Evolutionary conservation across 2,329 filamentous ascomycete genomes (phyloP).

Genomic region (Ophiognomonia clavigignenti-juglandacearum): DNA sequence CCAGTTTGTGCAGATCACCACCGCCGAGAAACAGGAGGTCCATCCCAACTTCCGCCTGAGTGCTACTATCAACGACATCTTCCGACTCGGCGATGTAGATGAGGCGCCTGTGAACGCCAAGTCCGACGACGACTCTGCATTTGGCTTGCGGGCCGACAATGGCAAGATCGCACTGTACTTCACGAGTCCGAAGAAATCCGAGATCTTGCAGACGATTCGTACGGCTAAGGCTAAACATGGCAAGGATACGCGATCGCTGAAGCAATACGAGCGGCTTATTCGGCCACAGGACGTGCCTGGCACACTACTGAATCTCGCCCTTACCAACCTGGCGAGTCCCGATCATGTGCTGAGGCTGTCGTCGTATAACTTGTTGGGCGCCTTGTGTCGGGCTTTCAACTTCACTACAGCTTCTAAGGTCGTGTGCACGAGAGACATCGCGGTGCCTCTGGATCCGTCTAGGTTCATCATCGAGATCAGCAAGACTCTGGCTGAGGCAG

Average conservation of each 20-base stretch:
- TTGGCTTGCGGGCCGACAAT: slow-evolving; percentile 62
- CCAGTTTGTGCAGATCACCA: slow-evolving; percentile 67
- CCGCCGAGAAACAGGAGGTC: slow-evolving; percentile 64
- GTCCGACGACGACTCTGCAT: slow-evolving; percentile 62
- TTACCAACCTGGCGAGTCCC: slow-evolving; percentile 61
- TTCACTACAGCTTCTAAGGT: slow-evolving; percentile 58
- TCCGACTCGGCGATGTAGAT: slow-evolving; percentile 62
- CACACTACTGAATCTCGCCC: slow-evolving; percentile 61
- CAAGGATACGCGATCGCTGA: slow-evolving; percentile 56
- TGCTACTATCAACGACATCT: slow-evolving; percentile 66
- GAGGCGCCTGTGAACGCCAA: slow-evolving; percentile 61
- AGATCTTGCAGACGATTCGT: slow-evolving; percentile 60
- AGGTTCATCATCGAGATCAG: slow-evolving; percentile 63
- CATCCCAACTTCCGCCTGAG: slow-evolving; percentile 56
- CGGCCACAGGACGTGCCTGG: slow-evolving; percentile 67
- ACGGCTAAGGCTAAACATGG: slow-evolving; percentile 59
- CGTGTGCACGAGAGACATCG: slow-evolving; percentile 60
- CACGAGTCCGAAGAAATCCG: slow-evolving; percentile 58
- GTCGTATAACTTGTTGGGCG: slow-evolving; percentile 64
- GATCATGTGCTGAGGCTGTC: slow-evolving; percentile 57
- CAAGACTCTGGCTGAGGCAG: slow-evolving; percentile 55
- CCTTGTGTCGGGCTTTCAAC: slow-evolving; percentile 63
- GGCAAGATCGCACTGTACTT: slow-evolving; percentile 71
- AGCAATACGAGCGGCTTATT: slow-evolving; percentile 60
- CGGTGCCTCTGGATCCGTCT: slow-evolving; percentile 58